Base-by-base conservation (phyloP, 2,329 filamentous ascomycete genomes). In the Chaetomiaceae sp. region DNA sequence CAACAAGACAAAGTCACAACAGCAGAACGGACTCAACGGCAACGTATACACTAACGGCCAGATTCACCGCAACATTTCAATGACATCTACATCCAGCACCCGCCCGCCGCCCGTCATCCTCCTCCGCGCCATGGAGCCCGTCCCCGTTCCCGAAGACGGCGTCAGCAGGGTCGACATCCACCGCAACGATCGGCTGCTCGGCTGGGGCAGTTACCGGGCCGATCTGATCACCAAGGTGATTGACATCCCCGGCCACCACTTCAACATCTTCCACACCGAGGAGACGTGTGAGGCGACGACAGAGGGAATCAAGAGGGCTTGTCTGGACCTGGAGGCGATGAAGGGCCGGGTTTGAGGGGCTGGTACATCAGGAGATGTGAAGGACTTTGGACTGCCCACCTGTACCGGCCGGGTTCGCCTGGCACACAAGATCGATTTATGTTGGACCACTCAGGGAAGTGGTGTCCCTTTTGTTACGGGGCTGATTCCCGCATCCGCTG, bases 181-280 rank as follows among this genome's bases (percentile, higher is more conserved):
- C 18, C 68, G 76, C 1, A 49, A 59, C 0, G 68, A 73, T 14
- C 57, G 53, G 2, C 55, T 61, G 41, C 62, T 79, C 1, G 75
- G 75, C 9, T 79, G 76, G 76, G 69, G 68, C 2, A 40, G 51
- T 8, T 76, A 79, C 36, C 61, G 68, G 18, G 62, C 63, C 22
- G 60, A 61, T 18, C 64, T 77, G 55, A 67, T 79, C 10, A 58
- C 60, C 20, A 58, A 67, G 11, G 64, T 76, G 1, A 49, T 75
- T n/a, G 68, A 74, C 10, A 63, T 78, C 2, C 65, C 73, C 1
- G 74, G 75, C 0, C 67, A 78, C 47, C 76, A 79, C 52, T 79
- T 73, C 50, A 66, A 66, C 43, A 60, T 75, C 32, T 76, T 75
- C 54, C 30, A 40, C 14, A 57, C 58, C 2, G 58, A 57, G 29